phyloP scores from a whole-genome alignment of 2,329 filamentous ascomycete species.

The Thelonectria olida region DNA sequence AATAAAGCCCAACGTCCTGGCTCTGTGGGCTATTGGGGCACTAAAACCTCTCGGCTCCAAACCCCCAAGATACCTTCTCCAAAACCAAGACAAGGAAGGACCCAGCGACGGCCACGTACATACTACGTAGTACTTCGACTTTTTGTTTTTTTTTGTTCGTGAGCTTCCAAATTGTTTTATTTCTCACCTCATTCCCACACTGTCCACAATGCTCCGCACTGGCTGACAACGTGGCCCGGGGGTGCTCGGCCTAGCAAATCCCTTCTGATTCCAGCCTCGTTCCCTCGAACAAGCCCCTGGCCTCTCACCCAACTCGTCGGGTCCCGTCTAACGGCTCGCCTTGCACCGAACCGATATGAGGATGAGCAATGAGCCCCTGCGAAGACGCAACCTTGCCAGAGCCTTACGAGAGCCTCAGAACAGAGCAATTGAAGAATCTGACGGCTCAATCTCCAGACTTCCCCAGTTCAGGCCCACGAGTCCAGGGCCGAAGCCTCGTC shows the following conservation, averaged over 20 bases:
- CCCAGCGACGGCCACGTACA: neutral
- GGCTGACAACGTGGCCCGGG: neutral
- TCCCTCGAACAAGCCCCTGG: slow-evolving; percentile 21
- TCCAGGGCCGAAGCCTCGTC: slow-evolving; percentile 4
- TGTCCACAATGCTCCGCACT: slow-evolving; percentile 1
- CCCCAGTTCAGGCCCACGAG: slow-evolving; percentile 15
- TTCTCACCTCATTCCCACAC: neutral
- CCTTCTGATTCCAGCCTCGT: slow-evolving; percentile 2
- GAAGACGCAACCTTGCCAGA: slow-evolving; percentile 6
- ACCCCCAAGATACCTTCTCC: slow-evolving; percentile 3
- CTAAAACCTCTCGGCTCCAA: slow-evolving; percentile 13
- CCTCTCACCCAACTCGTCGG: slow-evolving; percentile 36
- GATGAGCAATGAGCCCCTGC: slow-evolving; percentile 34
- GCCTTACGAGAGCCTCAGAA: slow-evolving; percentile 6
- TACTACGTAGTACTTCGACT: too few relatives aligned
- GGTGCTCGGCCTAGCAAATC: neutral
- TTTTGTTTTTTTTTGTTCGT: neutral
- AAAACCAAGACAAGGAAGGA: neutral
- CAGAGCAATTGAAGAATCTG: slow-evolving; percentile 3
- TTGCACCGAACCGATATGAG: slow-evolving; percentile 40
- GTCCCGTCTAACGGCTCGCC: slow-evolving; percentile 39
- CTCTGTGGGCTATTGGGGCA: slow-evolving; percentile 23
- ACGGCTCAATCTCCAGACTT: slow-evolving; percentile 25
- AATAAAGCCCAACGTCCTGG: slow-evolving; percentile 14
- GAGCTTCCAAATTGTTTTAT: neutral